Percentiles rank a stretch among this genome's conserved stretches.
phyloP scores from a whole-genome alignment of 1,284 basidiomycete genomes.

The Boletus calvinii region DNA sequence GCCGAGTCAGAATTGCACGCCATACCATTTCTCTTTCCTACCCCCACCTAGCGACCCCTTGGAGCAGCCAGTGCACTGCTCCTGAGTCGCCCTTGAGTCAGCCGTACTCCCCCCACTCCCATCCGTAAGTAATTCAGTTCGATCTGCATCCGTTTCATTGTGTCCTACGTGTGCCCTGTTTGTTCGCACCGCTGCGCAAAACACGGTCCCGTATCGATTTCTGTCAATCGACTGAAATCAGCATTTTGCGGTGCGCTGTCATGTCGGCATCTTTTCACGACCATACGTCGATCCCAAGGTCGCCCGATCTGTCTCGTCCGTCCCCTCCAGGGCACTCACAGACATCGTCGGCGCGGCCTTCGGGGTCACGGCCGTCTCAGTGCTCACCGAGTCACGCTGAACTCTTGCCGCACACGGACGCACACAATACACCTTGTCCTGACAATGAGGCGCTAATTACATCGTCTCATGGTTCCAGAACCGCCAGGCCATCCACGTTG shows the following conservation, averaged over 20 bases:
- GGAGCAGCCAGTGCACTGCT: constrained; percentile 28
- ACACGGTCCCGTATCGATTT: constrained; percentile 22
- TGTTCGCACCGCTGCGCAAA: constrained; percentile 23
- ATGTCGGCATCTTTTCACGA: constrained; percentile 18
- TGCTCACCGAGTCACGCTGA: constrained; percentile 23
- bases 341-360: constrained; percentile 31
- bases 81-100: constrained; percentile 24
- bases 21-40: constrained; percentile 18
- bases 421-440: constrained; percentile 23
- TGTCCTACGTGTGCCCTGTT: constrained; percentile 32
- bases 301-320: constrained; percentile 37
- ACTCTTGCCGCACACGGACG: constrained; percentile 19
- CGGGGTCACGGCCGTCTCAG: constrained; percentile 23
- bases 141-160: constrained; percentile 28
- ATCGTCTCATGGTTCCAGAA: constrained; percentile 44
- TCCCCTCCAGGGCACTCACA: constrained; percentile 25
- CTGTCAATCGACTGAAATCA: constrained; percentile 32
- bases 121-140: constrained; percentile 32
- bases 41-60: constrained; percentile 25
- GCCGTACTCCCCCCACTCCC: constrained; percentile 16
- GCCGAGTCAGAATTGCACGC: constrained; percentile 37
- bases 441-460: constrained; percentile 36
- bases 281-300: constrained; percentile 24
- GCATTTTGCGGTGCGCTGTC: constrained; percentile 11
- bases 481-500: constrained; percentile 40